Evolutionary conservation across 352 stramenopile genomes (phyloP), one percentile per base, ranked within the genome.

Genomic region (Phytophthora ramorum): DNA sequence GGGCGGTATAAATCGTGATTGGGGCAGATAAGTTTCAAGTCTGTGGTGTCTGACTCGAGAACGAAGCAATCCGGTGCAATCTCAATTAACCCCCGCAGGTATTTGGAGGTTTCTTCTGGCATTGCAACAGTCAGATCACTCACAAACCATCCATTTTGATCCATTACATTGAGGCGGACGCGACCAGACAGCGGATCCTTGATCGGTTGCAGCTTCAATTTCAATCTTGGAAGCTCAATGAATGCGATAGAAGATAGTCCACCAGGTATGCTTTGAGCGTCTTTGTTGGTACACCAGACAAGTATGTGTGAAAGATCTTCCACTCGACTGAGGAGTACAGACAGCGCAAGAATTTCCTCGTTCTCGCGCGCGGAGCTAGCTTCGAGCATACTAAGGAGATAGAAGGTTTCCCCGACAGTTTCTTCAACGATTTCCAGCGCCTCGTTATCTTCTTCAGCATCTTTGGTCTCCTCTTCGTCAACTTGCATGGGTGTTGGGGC

Each of bases 291-390:
- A 69, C 93, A 98, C 97, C 97, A 99, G 26, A 99, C 89, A 32
- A 99, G 69, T 28, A 99, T 90, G 75, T 99, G 97, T 9, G 96
- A 98, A 34, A 99, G 75, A 54, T 99, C 96, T 62, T 99, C 97
- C 1, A 99, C 69, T 7, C 96, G 88, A 49, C 88, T 91, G 0
- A 99, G 81, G 19, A 99, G 70, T 64, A 96, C 87, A 6, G 89
- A 89, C 37, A 99, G 75, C 22, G 81, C 58, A 28, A 79, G 34
- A 26, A 88, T 41, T 48, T 88, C 83, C 5, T 63, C 38, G 38
- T 59, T 76, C 43, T 75, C 58, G 20, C 53, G 48, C 16, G 51
- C 38, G 71, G 84, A 79, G 32, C 89, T 63, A 8, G 73, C 93
- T 52, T 97, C 92, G 6, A 98, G 71, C 46, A 98, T 77, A 58